These are phyloP conservation scores for Prillingera fragicola DNA, from an alignment of 1,284 basidiomycete genomes.

Conservation along the genomic window DNA sequence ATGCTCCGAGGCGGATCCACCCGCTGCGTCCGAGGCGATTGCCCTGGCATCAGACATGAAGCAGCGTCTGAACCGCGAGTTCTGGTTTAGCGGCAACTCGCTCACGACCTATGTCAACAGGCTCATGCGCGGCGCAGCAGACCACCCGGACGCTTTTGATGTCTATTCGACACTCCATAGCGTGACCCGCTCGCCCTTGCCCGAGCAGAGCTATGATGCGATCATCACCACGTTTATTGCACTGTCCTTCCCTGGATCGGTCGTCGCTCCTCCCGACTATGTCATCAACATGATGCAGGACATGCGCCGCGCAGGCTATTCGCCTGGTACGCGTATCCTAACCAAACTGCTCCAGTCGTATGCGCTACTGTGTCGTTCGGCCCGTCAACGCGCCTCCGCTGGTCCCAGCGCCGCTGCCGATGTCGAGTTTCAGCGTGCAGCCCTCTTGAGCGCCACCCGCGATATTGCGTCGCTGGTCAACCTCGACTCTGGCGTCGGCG, in stretches of 20 bases:
- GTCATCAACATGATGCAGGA: constrained; percentile 76
- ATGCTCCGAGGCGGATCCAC: constrained; percentile 14
- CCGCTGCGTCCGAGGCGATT: constrained; percentile 38
- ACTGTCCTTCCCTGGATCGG: constrained; percentile 51
- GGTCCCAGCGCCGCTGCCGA: background rate
- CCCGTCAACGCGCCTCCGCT: background rate
- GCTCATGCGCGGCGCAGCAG: constrained; percentile 56
- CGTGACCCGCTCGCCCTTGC: constrained; percentile 48
- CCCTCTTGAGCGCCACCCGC: constrained; percentile 50
- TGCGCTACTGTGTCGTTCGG: constrained; percentile 21
- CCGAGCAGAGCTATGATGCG: constrained; percentile 56
- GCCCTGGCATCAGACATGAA: constrained; percentile 57
- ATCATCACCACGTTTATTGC: constrained; percentile 62
- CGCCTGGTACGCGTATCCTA: constrained; percentile 61
- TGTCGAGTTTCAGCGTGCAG: constrained; percentile 12
- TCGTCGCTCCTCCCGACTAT: constrained; percentile 54
- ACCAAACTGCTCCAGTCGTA: constrained; percentile 61
- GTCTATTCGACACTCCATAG: constrained; percentile 54
- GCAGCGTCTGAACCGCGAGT: constrained; percentile 35
- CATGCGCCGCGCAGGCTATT: constrained; percentile 65
- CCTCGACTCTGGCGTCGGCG: constrained; percentile 66
- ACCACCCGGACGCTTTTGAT: constrained; percentile 58
- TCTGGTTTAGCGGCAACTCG: too few species aligned
- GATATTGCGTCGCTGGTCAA: constrained; percentile 72
- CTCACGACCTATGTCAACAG: constrained; percentile 51